A percentile compares a stretch with the other conserved stretches of the same genome.
phyloP scores from a whole-genome alignment of 768 basidiomycete genomes.

The Collybia nuda region DNA sequence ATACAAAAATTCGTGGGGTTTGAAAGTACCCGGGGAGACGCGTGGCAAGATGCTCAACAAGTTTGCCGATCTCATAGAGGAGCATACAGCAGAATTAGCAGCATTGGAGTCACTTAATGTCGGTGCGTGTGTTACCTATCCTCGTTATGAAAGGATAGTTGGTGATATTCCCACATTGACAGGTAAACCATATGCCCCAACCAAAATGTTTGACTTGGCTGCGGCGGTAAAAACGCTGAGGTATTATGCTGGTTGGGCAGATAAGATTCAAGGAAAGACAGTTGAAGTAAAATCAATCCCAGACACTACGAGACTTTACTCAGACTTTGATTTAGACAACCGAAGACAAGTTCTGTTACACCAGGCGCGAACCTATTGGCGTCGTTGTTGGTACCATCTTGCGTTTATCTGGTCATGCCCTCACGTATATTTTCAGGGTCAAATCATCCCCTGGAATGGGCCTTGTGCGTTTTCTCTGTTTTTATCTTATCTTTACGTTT shows the following conservation, averaged over 20 bases:
- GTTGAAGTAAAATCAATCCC: slow-evolving; percentile 47
- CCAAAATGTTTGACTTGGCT: slow-evolving; percentile 48
- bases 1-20: slow-evolving; percentile 62
- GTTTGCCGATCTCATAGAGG: slow-evolving; percentile 26
- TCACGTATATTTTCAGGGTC: slow-evolving; percentile 23
- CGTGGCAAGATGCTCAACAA: slow-evolving; percentile 25
- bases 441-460: slow-evolving; percentile 68
- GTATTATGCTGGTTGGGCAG: slow-evolving; percentile 91
- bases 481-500: no score
- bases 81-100: slow-evolving; percentile 21
- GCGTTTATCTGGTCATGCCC: no score
- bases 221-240: slow-evolving; percentile 50
- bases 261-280: slow-evolving; percentile 77
- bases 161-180: neutral
- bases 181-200: slow-evolving; percentile 56
- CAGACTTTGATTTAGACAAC: slow-evolving; percentile 13
- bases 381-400: neutral
- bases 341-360: slow-evolving; percentile 25
- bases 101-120: slow-evolving; percentile 20
- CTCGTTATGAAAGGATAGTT: neutral
- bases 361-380: slow-evolving; percentile 44
- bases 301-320: neutral
- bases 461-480: slow-evolving; percentile 20
- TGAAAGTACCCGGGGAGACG: slow-evolving; percentile 43
- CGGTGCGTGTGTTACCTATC: no score